Evolutionary conservation across 352 stramenopile species (phyloP).

Genomic region (Globisporangium solare): DNA sequence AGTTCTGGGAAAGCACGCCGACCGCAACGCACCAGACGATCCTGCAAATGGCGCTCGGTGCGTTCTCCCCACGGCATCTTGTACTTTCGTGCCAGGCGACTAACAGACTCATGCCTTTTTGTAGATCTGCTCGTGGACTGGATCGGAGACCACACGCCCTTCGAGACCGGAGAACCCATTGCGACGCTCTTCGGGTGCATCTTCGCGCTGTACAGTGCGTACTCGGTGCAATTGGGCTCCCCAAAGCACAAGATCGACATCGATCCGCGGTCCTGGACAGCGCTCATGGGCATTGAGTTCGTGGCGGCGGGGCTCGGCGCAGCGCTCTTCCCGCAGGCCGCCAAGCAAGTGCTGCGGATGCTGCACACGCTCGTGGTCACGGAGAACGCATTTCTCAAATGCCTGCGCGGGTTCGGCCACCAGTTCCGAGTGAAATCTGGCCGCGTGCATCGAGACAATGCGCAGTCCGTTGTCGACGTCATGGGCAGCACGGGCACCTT

Average conservation of each 20-base stretch:
- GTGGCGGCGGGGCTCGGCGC: conserved; percentile 19
- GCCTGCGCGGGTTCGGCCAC: conserved; percentile 35
- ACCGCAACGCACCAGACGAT: conserved; percentile 49
- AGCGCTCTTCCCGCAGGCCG: conserved; percentile 19
- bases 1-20: conserved; percentile 70
- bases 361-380: conserved; percentile 34
- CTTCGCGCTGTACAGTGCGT: conserved; percentile 64
- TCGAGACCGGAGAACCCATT: conserved; percentile 13
- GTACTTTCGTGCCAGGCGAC: background rate
- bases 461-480: background rate
- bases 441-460: background rate
- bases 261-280: conserved; percentile 35
- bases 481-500: background rate
- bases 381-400: conserved; percentile 67
- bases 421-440: conserved; percentile 11
- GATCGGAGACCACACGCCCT: conserved; percentile 24
- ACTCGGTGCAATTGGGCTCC: conserved; percentile 44
- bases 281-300: conserved; percentile 34
- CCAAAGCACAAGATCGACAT: conserved; percentile 67
- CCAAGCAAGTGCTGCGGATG: conserved; percentile 40
- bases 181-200: conserved; percentile 32
- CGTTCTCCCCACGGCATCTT: background rate
- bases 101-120: background rate
- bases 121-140: conserved; percentile 37
- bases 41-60: conserved; percentile 47